Evolutionary conservation across 768 basidiomycete genomes (phyloP).

Genomic region (Galerina marginata): DNA sequence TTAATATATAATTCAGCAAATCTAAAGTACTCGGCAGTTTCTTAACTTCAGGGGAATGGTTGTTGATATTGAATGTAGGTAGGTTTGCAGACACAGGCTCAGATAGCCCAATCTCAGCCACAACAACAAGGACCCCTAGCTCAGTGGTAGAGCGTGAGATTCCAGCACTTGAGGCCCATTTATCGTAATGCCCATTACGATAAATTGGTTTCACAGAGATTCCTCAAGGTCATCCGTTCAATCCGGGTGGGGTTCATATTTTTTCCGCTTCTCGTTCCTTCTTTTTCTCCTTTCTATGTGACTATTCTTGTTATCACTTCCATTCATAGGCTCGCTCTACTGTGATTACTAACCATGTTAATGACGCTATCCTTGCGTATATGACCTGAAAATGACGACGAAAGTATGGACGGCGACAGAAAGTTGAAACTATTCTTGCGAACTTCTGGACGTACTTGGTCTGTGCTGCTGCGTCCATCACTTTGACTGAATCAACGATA

Average conservation of each 20-base stretch:
- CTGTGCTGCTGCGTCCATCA: background rate
- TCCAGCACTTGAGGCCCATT: slow-evolving; percentile 20
- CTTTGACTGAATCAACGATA: slow-evolving; percentile 13
- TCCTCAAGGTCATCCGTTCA: slow-evolving; percentile 42
- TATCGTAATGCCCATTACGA: background rate
- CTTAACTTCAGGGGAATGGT: too few species aligned
- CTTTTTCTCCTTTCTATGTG: slow-evolving; percentile 1
- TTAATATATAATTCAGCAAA: background rate
- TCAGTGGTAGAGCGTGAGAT: slow-evolving; percentile 43
- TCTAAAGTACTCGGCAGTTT: background rate
- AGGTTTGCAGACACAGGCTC: too few species aligned
- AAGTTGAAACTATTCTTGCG: too few species aligned
- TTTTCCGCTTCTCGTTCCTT: slow-evolving; percentile 1
- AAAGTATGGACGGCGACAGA: too few species aligned
- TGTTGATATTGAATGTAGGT: too few species aligned
- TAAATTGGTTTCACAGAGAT: background rate
- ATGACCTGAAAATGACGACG: too few species aligned
- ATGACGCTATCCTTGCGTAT: too few species aligned
- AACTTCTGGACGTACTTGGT: too few species aligned
- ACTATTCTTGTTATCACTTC: background rate
- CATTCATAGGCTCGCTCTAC: background rate
- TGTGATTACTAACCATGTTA: too few species aligned
- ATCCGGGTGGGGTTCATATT: slow-evolving; percentile 38
- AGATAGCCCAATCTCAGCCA: background rate
- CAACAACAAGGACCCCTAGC: slow-evolving; percentile 32